Conservation (phyloP, 192 early-diverging fungal species). For the Diversispora epigaea region DNA sequence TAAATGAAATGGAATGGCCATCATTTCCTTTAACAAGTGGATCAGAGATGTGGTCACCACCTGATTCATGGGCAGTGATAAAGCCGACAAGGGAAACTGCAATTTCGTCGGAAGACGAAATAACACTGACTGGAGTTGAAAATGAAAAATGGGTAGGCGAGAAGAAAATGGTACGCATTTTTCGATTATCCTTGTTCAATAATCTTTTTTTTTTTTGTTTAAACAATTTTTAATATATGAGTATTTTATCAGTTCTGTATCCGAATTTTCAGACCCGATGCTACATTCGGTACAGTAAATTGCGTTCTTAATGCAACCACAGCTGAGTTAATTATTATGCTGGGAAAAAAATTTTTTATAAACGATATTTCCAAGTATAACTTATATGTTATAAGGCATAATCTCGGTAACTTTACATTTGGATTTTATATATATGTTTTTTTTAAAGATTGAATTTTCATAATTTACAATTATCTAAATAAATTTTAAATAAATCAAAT, state of each 20-base stretch:
- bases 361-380: constrained; percentile 61
- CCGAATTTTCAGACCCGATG: constrained; percentile 76
- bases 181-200: constrained; percentile 31
- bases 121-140: constrained; percentile 37
- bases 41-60: constrained; percentile 61
- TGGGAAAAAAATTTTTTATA: constrained; percentile 82
- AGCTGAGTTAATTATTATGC: constrained; percentile 68
- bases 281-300: constrained; percentile 78
- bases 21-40: constrained; percentile 5
- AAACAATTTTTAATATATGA: constrained; percentile 41
- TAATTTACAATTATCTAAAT: constrained; percentile 19
- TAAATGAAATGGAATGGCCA: neutral
- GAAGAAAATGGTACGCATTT: constrained; percentile 22
- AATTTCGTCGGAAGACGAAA: constrained; percentile 31
- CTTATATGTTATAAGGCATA: constrained; percentile 44
- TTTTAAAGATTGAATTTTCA: neutral
- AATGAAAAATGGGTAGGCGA: constrained; percentile 19
- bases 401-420: constrained; percentile 41
- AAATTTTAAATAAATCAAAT: too few relatives aligned
- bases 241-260: constrained; percentile 56
- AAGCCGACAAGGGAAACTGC: constrained; percentile 44
- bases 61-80: constrained; percentile 74
- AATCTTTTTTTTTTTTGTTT: constrained; percentile 38
- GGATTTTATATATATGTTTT: neutral
- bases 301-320: constrained; percentile 68